Base-by-base conservation (phyloP, 768 basidiomycete genomes). In the Lactarius deliciosus region DNA sequence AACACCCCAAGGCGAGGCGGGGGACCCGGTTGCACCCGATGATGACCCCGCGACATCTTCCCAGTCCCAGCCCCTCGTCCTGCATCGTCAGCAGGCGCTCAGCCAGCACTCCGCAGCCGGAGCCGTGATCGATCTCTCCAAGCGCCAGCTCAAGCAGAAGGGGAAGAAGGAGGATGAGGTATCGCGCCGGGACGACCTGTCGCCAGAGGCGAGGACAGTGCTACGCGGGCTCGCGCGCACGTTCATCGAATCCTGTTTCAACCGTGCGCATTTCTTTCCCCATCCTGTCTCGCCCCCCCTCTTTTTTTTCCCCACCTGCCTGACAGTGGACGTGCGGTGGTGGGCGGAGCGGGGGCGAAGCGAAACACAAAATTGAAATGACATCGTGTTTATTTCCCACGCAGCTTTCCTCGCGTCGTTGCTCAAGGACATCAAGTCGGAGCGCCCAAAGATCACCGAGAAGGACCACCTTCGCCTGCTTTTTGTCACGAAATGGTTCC, bases 381-480 rank as follows among this genome's bases (percentile, higher is more conserved):
- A 28, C 22, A 2, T 11, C 22, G 25, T 53, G 25, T 15, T 25
- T 25, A 18, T 22, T 22, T 10, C 50, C 50, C 22, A 53, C 56
- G n/a, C 74, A 97, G 94, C 86, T n/a, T 96, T 98, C 78, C 84
- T 98, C 58, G 79, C 86, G 18, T 86, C 86, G 3, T 80, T 98
- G 40, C 80, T 98, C 68, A 96, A 91, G 77, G 97, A 98, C 74
- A 98, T 99, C 75, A 87, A 90, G 65, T 91, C 92, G 66, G 93
- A 98, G 77, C 83, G 95, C 55, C 83, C 90, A 62, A 95, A 96
- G 77, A 87, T 99, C 69, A 89, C 89, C n/a, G 94, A 97, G 73
- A 93, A 94, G 72, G 97, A 98, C 75, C 90, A 96, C 73, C 84
- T 96, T 63, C 88, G 97, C 8, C 81, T 97, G 30, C 82, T 98